phyloP scores from a whole-genome alignment of 495 filamentous ascomycete genomes.

The Neohortaea acidophila region DNA sequence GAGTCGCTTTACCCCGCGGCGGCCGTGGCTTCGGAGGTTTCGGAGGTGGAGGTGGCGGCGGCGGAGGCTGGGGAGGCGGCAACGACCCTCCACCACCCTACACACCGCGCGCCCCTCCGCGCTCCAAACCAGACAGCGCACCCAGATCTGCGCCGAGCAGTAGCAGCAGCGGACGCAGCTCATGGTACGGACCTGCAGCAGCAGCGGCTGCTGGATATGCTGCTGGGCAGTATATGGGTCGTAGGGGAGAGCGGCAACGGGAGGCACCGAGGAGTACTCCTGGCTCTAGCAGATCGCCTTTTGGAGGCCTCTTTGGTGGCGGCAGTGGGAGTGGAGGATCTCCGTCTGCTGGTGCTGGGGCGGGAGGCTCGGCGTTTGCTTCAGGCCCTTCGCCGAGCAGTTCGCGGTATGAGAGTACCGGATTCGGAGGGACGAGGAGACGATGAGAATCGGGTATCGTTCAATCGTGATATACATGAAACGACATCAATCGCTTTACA shows the following conservation, averaged over 20 bases:
- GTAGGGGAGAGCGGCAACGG: conserved; percentile 6
- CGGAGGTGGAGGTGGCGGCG: conserved; percentile 36
- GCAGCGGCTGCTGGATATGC: conserved; percentile 59
- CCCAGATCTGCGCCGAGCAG: conserved; percentile 20
- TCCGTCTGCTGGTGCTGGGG: conserved; percentile 26
- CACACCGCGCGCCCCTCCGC: conserved; percentile 31
- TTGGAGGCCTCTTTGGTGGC: too few species aligned
- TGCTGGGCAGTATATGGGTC: conserved; percentile 36
- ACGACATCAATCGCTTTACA: too few species aligned
- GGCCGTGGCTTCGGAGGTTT: conserved; percentile 19
- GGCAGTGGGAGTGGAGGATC: conserved; percentile 30
- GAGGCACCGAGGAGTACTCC: not conserved
- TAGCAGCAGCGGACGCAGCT: conserved; percentile 58
- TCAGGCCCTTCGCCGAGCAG: conserved; percentile 27
- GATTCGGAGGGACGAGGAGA: conserved; percentile 76
- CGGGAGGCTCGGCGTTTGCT: conserved; percentile 30
- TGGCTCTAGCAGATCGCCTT: too few species aligned
- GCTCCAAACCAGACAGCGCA: conserved; percentile 20
- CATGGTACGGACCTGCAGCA: conserved; percentile 64
- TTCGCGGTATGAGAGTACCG: conserved; percentile 57
- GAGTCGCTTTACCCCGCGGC: conserved; percentile 22
- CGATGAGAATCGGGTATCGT: conserved; percentile 39
- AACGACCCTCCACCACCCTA: conserved; percentile 49
- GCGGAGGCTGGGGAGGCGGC: conserved; percentile 34
- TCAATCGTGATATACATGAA: too few species aligned